Evolutionary conservation across 108 stramenopile species (phyloP).

Genomic region (Fistulifera pelliculosa): DNA sequence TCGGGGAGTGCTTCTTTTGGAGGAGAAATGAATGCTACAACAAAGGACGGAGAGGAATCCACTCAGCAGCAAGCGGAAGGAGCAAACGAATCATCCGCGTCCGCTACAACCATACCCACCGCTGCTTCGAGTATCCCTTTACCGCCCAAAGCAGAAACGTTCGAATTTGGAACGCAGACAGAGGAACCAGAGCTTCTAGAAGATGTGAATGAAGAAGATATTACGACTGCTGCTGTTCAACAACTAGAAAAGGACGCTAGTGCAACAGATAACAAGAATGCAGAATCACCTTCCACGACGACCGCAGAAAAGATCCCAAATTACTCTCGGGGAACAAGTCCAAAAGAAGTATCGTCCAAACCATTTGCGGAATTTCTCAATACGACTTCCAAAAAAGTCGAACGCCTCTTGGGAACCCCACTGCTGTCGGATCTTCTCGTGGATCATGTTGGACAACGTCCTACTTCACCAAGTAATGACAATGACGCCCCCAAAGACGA

Average conservation of each 20-base stretch:
- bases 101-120: not conserved
- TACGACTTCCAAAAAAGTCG: slow-evolving; percentile 75
- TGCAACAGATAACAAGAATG: slow-evolving; percentile 8
- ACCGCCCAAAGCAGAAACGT: slow-evolving; percentile 43
- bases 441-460: slow-evolving; percentile 50
- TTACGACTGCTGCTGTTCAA: slow-evolving; percentile 16
- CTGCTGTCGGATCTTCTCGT: slow-evolving; percentile 51
- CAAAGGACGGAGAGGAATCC: slow-evolving; percentile 6
- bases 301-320: slow-evolving; percentile 15
- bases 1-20: not conserved
- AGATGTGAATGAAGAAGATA: slow-evolving; percentile 36
- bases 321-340: slow-evolving; percentile 52
- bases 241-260: slow-evolving; percentile 7
- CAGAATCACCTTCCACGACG: not conserved
- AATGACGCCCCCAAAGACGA: slow-evolving; percentile 31
- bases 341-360: slow-evolving; percentile 39
- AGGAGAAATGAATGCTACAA: not conserved
- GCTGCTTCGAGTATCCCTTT: slow-evolving; percentile 17
- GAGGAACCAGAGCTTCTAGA: slow-evolving; percentile 58
- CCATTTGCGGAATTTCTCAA: slow-evolving; percentile 66
- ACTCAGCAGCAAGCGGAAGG: not conserved
- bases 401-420: slow-evolving; percentile 55
- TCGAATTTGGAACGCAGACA: slow-evolving; percentile 74
- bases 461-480: not conserved
- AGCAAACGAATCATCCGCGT: not conserved